These are phyloP conservation scores for Brassica balearica DNA, from an alignment of 441 rosid genomes.

Conservation along the genomic window DNA sequence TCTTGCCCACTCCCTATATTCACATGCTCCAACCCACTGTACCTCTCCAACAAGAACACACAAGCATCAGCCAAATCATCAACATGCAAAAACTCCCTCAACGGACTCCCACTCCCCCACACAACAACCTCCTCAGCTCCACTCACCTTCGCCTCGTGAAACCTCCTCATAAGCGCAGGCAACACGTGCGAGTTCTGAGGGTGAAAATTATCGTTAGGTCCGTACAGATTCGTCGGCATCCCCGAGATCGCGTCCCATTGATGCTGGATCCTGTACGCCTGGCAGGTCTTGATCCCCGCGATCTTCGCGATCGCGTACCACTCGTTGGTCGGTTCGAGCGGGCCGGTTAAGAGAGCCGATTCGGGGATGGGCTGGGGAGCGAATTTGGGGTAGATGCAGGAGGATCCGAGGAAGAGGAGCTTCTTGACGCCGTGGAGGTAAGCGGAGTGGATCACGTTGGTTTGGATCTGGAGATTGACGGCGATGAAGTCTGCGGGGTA, in stretches of 20 bases:
- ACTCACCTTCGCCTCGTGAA: constrained; percentile 78
- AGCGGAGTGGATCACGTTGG: constrained; percentile 86
- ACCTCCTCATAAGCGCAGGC: constrained; percentile 92
- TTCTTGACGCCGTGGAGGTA: constrained; percentile 71
- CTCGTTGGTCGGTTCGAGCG: constrained; percentile 92
- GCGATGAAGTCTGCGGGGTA: constrained; percentile 93
- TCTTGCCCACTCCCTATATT: constrained; percentile 94
- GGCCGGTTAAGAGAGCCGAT: constrained; percentile 70
- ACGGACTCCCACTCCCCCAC: constrained; percentile 92
- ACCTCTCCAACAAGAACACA: constrained; percentile 74
- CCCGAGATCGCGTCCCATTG: constrained; percentile 82
- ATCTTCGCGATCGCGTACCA: constrained; percentile 96
- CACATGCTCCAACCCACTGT: constrained; percentile 78
- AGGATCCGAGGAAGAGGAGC: constrained; percentile 86
- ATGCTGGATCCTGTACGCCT: constrained; percentile 82
- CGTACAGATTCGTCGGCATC: constrained; percentile 94
- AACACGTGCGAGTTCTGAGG: constrained; percentile 92
- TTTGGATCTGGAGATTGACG: constrained; percentile 90
- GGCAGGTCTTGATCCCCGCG: constrained; percentile 92
- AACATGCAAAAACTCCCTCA: constrained; percentile 92
- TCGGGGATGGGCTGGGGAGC: constrained; percentile 95
- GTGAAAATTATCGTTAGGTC: constrained; percentile 89
- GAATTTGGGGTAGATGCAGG: constrained; percentile 90
- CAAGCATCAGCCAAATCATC: constrained; percentile 93
- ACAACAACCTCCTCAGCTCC: constrained; percentile 83